Evolutionary conservation across 2,329 filamentous ascomycete genomes (phyloP), one percentile per base, ranked within the genome.

Genomic region (Ustilaginoidea virens): DNA sequence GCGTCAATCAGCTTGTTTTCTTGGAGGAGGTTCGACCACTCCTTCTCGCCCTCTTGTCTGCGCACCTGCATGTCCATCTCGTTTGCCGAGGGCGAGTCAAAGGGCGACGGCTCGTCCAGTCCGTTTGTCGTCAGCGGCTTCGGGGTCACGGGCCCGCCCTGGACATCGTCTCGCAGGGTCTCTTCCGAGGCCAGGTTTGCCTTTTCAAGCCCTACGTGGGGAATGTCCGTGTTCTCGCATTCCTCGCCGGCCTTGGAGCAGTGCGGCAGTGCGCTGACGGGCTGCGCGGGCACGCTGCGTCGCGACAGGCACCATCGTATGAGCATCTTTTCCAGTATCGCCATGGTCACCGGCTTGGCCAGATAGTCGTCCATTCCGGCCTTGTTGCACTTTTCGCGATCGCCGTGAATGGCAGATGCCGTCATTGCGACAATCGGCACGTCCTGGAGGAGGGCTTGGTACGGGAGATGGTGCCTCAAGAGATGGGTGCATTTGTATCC

Each of bases 401-500:
- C 79, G 4, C 79, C 79, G 44, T 81, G 75, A 23, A 83, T 82
- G 1, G 79, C 79, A 4, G 73, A 80, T 4, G 78, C 80, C 1
- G 79, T 85, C 75, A 85, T 81, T n/a, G 79, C 79, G 21, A 85
- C 73, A 28, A 85, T 81, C 0, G 78, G 78, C 5, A 81, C 73
- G 24, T 73, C 60, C 31, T 63, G 59, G 4, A 71, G 58, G 29
- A 67, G 63, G 2, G 56, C 43, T 23, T 65, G 72, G 51, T 79
- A 83, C 1, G 76, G 73, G 2, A 63, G 45, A 38, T 80, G 70
- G 31, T 78, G 74, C 11, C 79, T 65, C 25, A 87, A 63, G 13
- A 78, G 62, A 39, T 82, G 77, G 0, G 80, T 86, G 23, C 79
- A 78, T 33, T 70, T 69, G 47, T 86, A 86, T 1, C 80, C 80